These are phyloP conservation scores for Lactuca saligna DNA, from an alignment of 129 eudicot genomes.

Conservation along the genomic window DNA sequence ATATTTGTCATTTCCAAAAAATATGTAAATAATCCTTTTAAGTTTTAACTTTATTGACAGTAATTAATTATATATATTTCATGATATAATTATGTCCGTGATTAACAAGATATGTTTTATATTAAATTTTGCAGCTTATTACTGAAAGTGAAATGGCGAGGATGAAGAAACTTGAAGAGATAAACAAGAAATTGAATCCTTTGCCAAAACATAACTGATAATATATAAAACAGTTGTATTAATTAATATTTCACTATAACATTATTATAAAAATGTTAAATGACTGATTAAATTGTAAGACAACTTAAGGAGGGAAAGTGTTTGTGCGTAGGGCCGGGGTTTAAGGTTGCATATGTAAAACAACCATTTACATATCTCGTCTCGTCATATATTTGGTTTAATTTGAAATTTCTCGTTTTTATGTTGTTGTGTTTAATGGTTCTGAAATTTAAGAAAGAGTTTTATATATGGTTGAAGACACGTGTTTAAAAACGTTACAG, in stretches of 20 bases:
- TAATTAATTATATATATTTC: neutral
- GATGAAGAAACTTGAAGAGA: conserved; percentile 76
- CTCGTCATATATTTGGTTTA: neutral
- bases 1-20: too few species aligned
- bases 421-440: neutral
- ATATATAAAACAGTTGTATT: neutral
- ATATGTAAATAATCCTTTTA: neutral
- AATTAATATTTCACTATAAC: neutral
- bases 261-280: too few species aligned
- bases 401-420: neutral
- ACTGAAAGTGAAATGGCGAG: conserved; percentile 73
- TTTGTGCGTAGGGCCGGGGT: neutral
- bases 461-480: neutral
- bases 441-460: neutral
- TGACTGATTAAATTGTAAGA: neutral
- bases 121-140: conserved; percentile 47
- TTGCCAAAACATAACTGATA: conserved; percentile 1
- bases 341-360: conserved; percentile 3
- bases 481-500: neutral
- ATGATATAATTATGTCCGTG: neutral
- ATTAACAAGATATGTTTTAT: neutral
- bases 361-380: neutral
- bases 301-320: conserved; percentile 1
- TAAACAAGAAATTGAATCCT: conserved; percentile 44
- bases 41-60: too few species aligned